A percentile compares a stretch with the other conserved stretches of the same genome.
phyloP scores from a whole-genome alignment of 129 eudicot genomes.

The Flaveria brownii region DNA sequence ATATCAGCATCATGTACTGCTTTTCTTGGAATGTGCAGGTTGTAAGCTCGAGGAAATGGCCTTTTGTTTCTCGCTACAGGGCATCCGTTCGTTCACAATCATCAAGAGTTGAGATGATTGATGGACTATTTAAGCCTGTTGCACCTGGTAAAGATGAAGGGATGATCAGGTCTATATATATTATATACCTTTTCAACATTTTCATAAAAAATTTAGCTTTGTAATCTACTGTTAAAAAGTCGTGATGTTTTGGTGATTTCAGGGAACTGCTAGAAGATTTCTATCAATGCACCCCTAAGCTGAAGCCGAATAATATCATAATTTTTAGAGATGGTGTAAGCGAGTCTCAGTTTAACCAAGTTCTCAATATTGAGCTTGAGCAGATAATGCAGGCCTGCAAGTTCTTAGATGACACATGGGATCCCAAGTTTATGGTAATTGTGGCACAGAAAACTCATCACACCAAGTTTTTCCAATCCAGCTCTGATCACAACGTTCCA shows the following conservation, averaged over 20 bases:
- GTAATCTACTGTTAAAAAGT: not conserved
- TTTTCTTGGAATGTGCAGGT: slow-evolving; percentile 35
- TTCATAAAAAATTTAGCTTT: not conserved
- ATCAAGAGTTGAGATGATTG: slow-evolving; percentile 65
- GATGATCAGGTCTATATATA: slow-evolving; percentile 48
- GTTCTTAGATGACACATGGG: slow-evolving; percentile 39
- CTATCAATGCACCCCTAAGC: slow-evolving; percentile 38
- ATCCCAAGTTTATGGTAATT: slow-evolving; percentile 58
- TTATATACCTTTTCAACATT: not conserved
- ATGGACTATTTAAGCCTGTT: slow-evolving; percentile 47
- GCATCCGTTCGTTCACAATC: slow-evolving; percentile 70
- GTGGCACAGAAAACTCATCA: slow-evolving; percentile 88
- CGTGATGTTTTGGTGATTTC: slow-evolving; percentile 7
- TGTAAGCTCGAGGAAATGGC: slow-evolving; percentile 74
- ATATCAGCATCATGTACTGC: no score
- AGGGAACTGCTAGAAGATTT: slow-evolving; percentile 65
- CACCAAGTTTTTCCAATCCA: slow-evolving; percentile 64
- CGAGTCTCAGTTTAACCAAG: slow-evolving; percentile 78
- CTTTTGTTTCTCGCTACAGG: slow-evolving; percentile 57
- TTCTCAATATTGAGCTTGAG: slow-evolving; percentile 63
- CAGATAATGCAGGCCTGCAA: slow-evolving; percentile 60
- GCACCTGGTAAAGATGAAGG: slow-evolving; percentile 55
- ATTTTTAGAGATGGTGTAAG: slow-evolving; percentile 86
- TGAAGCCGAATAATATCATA: slow-evolving; percentile 57
- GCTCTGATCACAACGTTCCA: slow-evolving; percentile 57